These are phyloP conservation scores for Sporobolomyces phaffii DNA, from an alignment of 768 basidiomycete species.

Conservation along the genomic window DNA sequence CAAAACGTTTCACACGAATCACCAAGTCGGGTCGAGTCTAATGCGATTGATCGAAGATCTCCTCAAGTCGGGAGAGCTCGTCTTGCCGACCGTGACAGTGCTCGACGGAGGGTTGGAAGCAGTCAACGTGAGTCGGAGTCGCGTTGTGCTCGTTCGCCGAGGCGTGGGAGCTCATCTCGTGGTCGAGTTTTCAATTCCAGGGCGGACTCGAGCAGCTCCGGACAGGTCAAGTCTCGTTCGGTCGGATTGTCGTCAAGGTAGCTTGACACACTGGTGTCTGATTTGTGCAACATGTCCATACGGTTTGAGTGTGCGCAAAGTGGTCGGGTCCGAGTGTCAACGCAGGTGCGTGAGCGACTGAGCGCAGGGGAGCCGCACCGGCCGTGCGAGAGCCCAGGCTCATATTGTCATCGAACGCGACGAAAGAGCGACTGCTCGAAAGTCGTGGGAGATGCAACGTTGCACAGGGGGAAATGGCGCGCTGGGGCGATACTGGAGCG, in stretches of 20 bases:
- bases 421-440: too few species aligned
- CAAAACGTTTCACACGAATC: constrained; percentile 18
- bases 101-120: constrained; percentile 45
- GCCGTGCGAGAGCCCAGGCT: too few species aligned
- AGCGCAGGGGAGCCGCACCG: too few species aligned
- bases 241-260: background rate
- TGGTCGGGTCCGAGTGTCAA: too few species aligned
- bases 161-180: too few species aligned
- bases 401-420: too few species aligned
- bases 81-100: constrained; percentile 45
- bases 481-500: too few species aligned
- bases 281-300: too few species aligned
- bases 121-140: constrained; percentile 23
- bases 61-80: constrained; percentile 3
- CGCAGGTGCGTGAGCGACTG: too few species aligned
- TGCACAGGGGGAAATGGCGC: too few species aligned
- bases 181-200: background rate
- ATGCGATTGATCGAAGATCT: constrained; percentile 16
- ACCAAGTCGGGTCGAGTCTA: constrained; percentile 3
- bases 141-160: background rate
- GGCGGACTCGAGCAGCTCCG: constrained; percentile 1
- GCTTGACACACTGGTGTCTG: background rate
- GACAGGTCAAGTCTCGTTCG: constrained; percentile 2
- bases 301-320: too few species aligned
- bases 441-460: too few species aligned